phyloP scores from a whole-genome alignment of 768 basidiomycete species.

The Chalciporus chontae region DNA sequence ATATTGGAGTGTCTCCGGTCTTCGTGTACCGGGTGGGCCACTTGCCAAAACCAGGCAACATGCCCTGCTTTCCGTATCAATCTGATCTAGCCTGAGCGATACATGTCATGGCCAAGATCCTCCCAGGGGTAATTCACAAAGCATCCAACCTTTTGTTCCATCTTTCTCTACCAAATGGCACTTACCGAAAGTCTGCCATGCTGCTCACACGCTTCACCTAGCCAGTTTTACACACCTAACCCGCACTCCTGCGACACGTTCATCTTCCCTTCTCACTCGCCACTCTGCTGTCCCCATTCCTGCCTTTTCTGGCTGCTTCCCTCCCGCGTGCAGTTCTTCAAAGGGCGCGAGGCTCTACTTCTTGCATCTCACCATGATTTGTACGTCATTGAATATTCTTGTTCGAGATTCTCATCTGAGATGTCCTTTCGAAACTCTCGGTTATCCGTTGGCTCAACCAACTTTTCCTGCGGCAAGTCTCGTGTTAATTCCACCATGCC shows the following conservation, averaged over 20 bases:
- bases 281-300: slow-evolving; percentile 47
- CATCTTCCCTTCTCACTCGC: slow-evolving; percentile 44
- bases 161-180: slow-evolving; percentile 57
- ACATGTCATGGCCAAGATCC: slow-evolving; percentile 23
- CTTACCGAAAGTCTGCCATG: slow-evolving; percentile 45
- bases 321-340: slow-evolving; percentile 28
- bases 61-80: slow-evolving; percentile 29
- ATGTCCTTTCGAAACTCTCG: slow-evolving; percentile 17
- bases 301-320: slow-evolving; percentile 57
- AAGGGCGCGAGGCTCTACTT: slow-evolving; percentile 25
- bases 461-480: slow-evolving; percentile 22
- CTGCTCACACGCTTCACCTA: slow-evolving; percentile 55
- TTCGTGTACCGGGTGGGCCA: slow-evolving; percentile 29
- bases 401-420: slow-evolving; percentile 27
- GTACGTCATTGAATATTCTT: slow-evolving; percentile 32
- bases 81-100: slow-evolving; percentile 22
- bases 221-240: slow-evolving; percentile 45
- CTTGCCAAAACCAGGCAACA: slow-evolving; percentile 17
- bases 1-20: slow-evolving; percentile 33
- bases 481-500: slow-evolving; percentile 29
- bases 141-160: slow-evolving; percentile 34
- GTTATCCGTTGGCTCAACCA: slow-evolving; percentile 23
- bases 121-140: slow-evolving; percentile 21
- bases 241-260: slow-evolving; percentile 68
- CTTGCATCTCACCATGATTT: slow-evolving; percentile 23